Percentiles rank a stretch among this genome's conserved stretches.
Evolutionary conservation across 2,329 filamentous ascomycete species (phyloP).

Genomic region (Atkinsonella texensis): DNA sequence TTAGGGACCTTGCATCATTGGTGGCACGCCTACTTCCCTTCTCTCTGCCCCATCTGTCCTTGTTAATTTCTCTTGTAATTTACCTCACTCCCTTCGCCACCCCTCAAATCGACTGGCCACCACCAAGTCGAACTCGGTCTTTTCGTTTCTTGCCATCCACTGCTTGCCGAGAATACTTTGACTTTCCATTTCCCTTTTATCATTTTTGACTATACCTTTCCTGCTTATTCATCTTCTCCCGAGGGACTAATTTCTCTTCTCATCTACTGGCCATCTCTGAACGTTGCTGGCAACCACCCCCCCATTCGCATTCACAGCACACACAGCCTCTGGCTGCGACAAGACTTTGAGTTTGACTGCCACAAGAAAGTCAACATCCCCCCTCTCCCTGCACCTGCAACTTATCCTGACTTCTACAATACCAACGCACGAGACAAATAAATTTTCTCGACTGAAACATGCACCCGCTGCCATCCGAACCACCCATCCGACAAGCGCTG

Average conservation of each 20-base stretch:
- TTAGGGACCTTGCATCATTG: background rate
- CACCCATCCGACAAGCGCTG: background rate
- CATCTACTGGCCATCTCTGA: background rate
- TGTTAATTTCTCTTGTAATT: constrained; percentile 1
- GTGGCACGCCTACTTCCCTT: background rate
- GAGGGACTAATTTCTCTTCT: background rate
- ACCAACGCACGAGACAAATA: background rate
- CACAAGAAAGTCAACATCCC: background rate
- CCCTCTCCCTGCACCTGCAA: background rate
- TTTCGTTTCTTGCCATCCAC: background rate
- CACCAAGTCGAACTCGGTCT: background rate
- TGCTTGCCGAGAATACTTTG: background rate
- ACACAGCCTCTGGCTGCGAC: background rate
- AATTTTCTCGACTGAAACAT: constrained; percentile 4
- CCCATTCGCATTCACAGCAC: background rate
- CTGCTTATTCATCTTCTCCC: background rate
- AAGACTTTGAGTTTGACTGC: background rate
- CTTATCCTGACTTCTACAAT: background rate
- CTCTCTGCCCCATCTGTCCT: background rate
- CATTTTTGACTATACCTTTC: no score
- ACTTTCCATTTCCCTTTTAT: background rate
- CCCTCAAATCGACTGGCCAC: background rate
- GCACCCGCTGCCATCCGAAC: constrained; percentile 2
- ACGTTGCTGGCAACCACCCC: no score
- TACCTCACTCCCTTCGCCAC: background rate